Conservation (phyloP, 306 rosid genomes). For the Alnus glutinosa region DNA sequence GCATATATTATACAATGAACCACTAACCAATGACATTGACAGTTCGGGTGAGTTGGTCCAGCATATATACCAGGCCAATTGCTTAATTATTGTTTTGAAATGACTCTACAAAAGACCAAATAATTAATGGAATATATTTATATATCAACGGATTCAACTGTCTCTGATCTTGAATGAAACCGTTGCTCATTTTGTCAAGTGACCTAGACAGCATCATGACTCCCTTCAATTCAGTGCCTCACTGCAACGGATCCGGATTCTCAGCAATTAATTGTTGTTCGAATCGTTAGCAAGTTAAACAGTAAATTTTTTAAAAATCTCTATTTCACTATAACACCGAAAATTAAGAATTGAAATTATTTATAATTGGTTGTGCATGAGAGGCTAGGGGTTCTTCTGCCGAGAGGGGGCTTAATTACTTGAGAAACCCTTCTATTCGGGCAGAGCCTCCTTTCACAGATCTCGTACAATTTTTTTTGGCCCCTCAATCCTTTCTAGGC, state of each 20-base stretch:
- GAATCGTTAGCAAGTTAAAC: too few relatives aligned
- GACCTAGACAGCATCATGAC: not conserved
- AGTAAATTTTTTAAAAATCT: too few relatives aligned
- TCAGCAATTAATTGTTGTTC: too few relatives aligned
- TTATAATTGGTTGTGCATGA: too few relatives aligned
- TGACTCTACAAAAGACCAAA: not conserved
- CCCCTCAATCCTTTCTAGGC: too few relatives aligned
- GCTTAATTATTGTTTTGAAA: not conserved
- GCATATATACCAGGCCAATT: not conserved
- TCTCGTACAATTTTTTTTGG: too few relatives aligned
- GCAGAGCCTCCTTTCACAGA: too few relatives aligned
- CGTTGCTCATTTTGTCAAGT: not conserved
- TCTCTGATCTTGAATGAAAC: not conserved
- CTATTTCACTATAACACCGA: not conserved
- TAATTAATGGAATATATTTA: not conserved
- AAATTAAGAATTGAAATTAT: too few relatives aligned
- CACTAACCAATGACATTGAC: not conserved
- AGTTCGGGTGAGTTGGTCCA: not conserved
- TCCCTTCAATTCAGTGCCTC: not conserved
- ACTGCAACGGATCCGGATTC: too few relatives aligned
- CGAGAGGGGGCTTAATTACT: too few relatives aligned
- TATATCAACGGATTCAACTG: not conserved
- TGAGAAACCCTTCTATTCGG: too few relatives aligned
- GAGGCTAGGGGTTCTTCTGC: too few relatives aligned
- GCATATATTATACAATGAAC: not conserved